A percentile compares a stretch with the other conserved stretches of the same genome.
These are phyloP conservation scores for Candolleomyces efflorescens DNA, from an alignment of 768 basidiomycete genomes.

Conservation along the genomic window DNA sequence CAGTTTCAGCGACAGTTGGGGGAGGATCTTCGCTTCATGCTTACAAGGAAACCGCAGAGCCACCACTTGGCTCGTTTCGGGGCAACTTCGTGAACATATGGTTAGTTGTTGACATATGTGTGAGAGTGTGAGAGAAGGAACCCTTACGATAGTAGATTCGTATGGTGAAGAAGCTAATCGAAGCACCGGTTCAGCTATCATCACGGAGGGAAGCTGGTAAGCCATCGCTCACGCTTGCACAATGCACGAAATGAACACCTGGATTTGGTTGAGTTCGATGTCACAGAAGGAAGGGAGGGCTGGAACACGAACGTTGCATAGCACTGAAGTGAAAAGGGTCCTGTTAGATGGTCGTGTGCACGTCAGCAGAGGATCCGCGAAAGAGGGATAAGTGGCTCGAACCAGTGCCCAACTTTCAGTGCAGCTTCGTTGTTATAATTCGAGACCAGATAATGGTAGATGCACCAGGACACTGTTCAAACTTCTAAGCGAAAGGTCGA, in stretches of 20 bases:
- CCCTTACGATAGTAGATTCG: constrained; percentile 27
- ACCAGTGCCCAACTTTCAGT: constrained; percentile 34
- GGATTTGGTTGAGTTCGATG: neutral
- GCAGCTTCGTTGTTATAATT: constrained; percentile 33
- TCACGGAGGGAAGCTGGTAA: neutral
- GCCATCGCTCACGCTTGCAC: constrained; percentile 25
- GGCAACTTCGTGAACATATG: constrained; percentile 22
- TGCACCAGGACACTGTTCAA: constrained; percentile 22
- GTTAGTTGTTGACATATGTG: neutral
- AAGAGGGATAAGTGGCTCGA: neutral
- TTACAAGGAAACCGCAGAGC: constrained; percentile 25
- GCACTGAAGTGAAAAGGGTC: constrained; percentile 24
- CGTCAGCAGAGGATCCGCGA: neutral
- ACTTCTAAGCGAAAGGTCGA: neutral
- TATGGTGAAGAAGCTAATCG: constrained; percentile 27
- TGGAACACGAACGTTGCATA: constrained; percentile 11
- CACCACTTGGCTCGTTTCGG: constrained; percentile 26
- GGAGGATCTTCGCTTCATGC: neutral
- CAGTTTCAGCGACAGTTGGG: neutral
- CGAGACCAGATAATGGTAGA: constrained; percentile 39
- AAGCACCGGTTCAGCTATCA: neutral
- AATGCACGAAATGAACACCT: constrained; percentile 26
- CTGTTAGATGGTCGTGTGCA: constrained; percentile 12
- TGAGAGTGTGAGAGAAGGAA: neutral
- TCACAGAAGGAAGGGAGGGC: neutral